Percentiles rank a stretch among this genome's conserved stretches.
phyloP scores from a whole-genome alignment of 2,329 filamentous ascomycete genomes.

The Cephalotrichum gorgonifer region DNA sequence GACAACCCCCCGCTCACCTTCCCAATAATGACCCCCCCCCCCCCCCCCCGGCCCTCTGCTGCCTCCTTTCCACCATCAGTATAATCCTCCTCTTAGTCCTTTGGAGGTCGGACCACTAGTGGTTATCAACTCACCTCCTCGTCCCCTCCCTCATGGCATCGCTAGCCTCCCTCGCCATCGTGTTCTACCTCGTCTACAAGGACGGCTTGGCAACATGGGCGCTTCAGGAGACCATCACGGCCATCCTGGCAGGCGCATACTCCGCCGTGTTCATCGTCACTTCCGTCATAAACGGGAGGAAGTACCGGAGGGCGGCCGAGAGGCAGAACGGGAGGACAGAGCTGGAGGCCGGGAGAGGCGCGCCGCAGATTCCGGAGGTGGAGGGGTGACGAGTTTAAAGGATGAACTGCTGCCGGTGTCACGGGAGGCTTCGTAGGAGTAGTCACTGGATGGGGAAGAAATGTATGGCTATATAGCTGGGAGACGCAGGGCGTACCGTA shows the following conservation, averaged over 20 bases:
- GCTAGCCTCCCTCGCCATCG: neutral
- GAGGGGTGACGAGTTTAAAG: constrained; percentile 1
- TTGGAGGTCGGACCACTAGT: neutral
- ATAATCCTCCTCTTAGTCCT: neutral
- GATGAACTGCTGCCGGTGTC: neutral
- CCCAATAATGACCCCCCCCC: neutral
- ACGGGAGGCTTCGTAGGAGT: neutral
- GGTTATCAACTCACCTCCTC: neutral
- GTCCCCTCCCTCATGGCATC: neutral
- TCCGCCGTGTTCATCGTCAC: neutral
- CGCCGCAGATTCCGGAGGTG: constrained; percentile 5
- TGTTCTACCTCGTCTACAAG: constrained; percentile 4
- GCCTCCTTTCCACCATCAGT: neutral
- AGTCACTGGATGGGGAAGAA: neutral
- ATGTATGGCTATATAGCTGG: neutral
- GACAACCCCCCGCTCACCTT: neutral
- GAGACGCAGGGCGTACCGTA: neutral
- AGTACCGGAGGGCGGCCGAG: neutral
- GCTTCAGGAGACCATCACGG: neutral
- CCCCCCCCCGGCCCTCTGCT: constrained; percentile 1
- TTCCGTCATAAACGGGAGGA: neutral
- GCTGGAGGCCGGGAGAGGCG: neutral
- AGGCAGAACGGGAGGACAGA: neutral
- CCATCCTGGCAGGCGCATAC: neutral
- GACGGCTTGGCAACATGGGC: neutral